Base-by-base conservation (phyloP, 352 stramenopile species). In the Pythium vanterpoolii region DNA sequence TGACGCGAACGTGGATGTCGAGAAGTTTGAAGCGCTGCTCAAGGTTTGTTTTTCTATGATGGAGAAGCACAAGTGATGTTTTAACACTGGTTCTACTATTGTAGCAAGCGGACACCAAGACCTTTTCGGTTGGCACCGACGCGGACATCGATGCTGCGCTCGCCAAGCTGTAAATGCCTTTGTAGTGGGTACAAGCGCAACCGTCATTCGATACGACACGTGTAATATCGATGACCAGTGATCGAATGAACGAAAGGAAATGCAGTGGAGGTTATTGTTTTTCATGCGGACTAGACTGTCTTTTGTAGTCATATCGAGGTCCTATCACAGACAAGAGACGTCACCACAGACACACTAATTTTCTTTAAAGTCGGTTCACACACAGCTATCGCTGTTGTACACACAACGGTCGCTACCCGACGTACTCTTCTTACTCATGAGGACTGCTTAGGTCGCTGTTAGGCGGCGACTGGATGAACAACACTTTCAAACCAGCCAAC, bases 1-100 rank as follows among this genome's bases (percentile, higher is more conserved):
- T 36, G 71, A 87, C 46, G 73, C 78, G 5, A 66, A 72, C 14
- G 69, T 49, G 4, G 73, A 90, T 28, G 64, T 60, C 13, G 78
- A 85, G 52, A 88, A 88, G 66, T 83, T 91, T 40, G 79, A 83
- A 55, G 72, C 71, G 24, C 59, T 88, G 5, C 74, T 91, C 3
- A 80, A 77, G 68, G 68, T 74, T 13, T 48, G 21, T 33, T n/a
- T 21, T 24, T 44, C 7, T n/a, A 27, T 0, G n/a, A 5, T 26
- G 2, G 49, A 16, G 18, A 13, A 27, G n/a, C 18, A 11, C 49
- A 24, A 48, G 27, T 33, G 36, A 13, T 53, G 8, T n/a, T 31
- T 14, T 43, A 7, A 40, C 36, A 18, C 19, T 61, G 19, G n/a
- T 50, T 9, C 19, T 34, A 48, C 11, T 19, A n/a, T 48, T 34